These are phyloP conservation scores for Chaetomidium leptoderma DNA, from an alignment of 495 filamentous ascomycete species.

Conservation along the genomic window DNA sequence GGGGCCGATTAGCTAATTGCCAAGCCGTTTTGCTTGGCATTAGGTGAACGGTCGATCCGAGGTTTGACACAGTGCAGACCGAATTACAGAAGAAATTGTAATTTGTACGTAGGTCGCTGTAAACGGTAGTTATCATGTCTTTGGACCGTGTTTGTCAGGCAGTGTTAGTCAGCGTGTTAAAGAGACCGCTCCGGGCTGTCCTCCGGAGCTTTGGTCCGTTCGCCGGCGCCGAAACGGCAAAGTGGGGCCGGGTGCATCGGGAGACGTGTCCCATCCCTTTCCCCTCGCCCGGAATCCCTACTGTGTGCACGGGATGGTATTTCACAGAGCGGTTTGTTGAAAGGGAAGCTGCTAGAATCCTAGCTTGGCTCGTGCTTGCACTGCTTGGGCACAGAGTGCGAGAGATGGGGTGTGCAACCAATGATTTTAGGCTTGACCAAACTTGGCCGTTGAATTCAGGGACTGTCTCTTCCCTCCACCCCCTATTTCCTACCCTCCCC, in stretches of 20 bases:
- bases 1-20: conserved; percentile 17
- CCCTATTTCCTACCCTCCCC: conserved; percentile 18
- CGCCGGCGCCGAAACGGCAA: conserved; percentile 7
- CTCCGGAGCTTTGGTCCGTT: conserved; percentile 1
- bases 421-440: no score
- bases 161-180: no score
- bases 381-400: no score
- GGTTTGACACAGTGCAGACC: neutral
- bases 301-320: no score
- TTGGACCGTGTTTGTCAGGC: no score
- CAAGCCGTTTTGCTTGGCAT: conserved; percentile 7
- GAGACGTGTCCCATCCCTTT: neutral
- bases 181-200: neutral
- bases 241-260: conserved; percentile 6
- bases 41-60: neutral
- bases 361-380: no score
- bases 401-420: no score
- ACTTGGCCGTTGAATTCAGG: no score
- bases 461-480: no score
- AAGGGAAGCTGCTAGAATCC: neutral
- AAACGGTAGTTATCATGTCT: no score
- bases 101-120: no score
- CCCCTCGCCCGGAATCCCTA: neutral
- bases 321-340: neutral
- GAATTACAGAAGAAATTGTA: neutral